A percentile compares a stretch with the other conserved stretches of the same genome.
Conservation (phyloP, 148 eudicot species). For the Arctostaphylos glauca region DNA sequence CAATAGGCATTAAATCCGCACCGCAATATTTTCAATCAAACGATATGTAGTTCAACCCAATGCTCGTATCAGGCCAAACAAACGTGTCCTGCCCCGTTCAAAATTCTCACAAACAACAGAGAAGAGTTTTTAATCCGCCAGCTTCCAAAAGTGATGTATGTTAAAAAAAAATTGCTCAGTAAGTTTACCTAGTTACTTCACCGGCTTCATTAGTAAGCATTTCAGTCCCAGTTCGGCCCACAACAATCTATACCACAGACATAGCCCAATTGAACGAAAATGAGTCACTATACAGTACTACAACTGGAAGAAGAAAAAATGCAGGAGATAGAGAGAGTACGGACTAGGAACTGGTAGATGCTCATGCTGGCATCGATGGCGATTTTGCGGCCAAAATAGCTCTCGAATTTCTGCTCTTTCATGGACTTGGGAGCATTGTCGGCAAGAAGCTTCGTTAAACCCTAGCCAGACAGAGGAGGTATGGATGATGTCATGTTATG, state of each 20-base stretch:
- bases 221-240: constrained; percentile 88
- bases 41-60: not conserved
- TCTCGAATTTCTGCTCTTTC: constrained; percentile 97
- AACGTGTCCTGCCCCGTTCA: not conserved
- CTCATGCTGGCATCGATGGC: constrained; percentile 99
- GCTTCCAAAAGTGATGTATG: not conserved
- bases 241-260: constrained; percentile 66
- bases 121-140: not conserved
- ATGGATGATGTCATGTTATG: not conserved
- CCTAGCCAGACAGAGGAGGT: constrained; percentile 39
- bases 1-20: not conserved
- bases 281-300: not conserved
- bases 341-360: constrained; percentile 92
- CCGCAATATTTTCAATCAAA: not conserved
- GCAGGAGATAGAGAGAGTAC: constrained; percentile 1
- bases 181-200: constrained; percentile 85
- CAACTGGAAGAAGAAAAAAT: not conserved
- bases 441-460: constrained; percentile 94
- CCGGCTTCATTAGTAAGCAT: constrained; percentile 97
- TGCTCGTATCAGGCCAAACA: not conserved
- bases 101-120: not conserved
- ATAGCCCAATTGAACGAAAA: not conserved
- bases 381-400: constrained; percentile 82
- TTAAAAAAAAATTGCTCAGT: not conserved
- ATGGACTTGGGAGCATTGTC: constrained; percentile 90